Evolutionary conservation across 495 filamentous ascomycete genomes (phyloP).

Genomic region (Tuber aestivum): DNA sequence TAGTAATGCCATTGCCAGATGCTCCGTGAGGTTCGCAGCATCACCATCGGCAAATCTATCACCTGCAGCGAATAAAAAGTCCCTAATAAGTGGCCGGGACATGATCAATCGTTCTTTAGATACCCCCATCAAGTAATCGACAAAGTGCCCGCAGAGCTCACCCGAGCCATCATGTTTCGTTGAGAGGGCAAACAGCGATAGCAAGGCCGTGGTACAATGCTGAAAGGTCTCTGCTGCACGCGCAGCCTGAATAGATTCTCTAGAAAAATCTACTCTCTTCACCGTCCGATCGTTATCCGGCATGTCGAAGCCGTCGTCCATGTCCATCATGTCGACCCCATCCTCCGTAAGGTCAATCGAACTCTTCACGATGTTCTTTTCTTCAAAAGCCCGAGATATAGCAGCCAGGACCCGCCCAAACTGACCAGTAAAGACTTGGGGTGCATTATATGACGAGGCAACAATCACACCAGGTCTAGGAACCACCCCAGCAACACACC

Average conservation of each 20-base stretch:
- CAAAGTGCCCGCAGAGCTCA: constrained; percentile 31
- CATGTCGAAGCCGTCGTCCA: constrained; percentile 63
- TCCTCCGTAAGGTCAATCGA: constrained; percentile 22
- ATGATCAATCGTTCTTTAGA: constrained; percentile 35
- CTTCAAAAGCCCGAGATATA: constrained; percentile 49
- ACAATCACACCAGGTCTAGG: constrained; percentile 40
- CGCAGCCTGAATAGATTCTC: constrained; percentile 48
- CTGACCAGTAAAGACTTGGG: constrained; percentile 13
- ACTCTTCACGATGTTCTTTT: constrained; percentile 30
- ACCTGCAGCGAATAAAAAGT: constrained; percentile 43
- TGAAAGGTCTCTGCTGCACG: constrained; percentile 50
- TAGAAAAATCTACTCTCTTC: constrained; percentile 49
- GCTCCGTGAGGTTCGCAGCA: constrained; percentile 49
- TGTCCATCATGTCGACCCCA: constrained; percentile 62
- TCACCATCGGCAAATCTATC: constrained; percentile 43
- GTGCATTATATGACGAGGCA: constrained; percentile 16
- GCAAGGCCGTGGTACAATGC: constrained; percentile 33
- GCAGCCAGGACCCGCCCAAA: constrained; percentile 44
- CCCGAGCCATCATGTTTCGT: constrained; percentile 10
- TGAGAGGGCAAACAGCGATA: constrained; percentile 30
- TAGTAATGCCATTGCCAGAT: constrained; percentile 57
- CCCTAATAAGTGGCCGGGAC: constrained; percentile 29
- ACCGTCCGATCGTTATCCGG: constrained; percentile 50
- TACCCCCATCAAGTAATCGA: constrained; percentile 30
- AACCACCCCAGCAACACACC: constrained; percentile 33